A percentile compares a stretch with the other conserved stretches of the same genome.
phyloP scores from a whole-genome alignment of 2,329 filamentous ascomycete genomes.

The Sporothrix variecibatus region DNA sequence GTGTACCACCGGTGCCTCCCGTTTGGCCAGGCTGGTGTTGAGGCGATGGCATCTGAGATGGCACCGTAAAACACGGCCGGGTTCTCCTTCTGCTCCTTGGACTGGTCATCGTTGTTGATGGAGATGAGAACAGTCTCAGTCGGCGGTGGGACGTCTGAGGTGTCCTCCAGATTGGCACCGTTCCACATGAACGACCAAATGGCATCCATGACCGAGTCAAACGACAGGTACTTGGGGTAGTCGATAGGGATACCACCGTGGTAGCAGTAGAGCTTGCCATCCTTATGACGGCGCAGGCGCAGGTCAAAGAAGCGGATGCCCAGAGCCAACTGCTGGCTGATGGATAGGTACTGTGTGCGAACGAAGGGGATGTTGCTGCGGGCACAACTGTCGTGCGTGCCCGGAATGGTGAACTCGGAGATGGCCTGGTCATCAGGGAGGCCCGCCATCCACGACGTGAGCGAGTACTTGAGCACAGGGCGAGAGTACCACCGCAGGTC shows the following conservation, averaged over 20 bases:
- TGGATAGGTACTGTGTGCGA: slow-evolving; percentile 67
- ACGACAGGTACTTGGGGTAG: slow-evolving; percentile 62
- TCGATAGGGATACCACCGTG: slow-evolving; percentile 71
- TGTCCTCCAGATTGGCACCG: slow-evolving; percentile 37
- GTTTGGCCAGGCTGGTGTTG: slow-evolving; percentile 37
- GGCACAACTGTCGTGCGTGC: slow-evolving; percentile 68
- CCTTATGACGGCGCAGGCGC: slow-evolving; percentile 44
- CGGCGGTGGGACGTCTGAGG: slow-evolving; percentile 43
- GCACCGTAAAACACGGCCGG: slow-evolving; percentile 44
- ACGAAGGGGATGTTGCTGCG: slow-evolving; percentile 58
- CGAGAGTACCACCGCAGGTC: slow-evolving; percentile 42
- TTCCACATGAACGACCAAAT: slow-evolving; percentile 61
- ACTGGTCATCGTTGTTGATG: slow-evolving; percentile 67
- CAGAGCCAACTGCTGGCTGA: slow-evolving; percentile 65
- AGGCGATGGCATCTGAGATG: slow-evolving; percentile 57
- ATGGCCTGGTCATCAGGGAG: slow-evolving; percentile 59
- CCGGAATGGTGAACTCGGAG: slow-evolving; percentile 67
- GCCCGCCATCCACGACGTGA: slow-evolving; percentile 64
- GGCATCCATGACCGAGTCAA: slow-evolving; percentile 60
- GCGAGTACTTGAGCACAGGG: slow-evolving; percentile 37
- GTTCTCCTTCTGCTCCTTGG: slow-evolving; percentile 57
- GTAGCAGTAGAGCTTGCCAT: slow-evolving; percentile 62
- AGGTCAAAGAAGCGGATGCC: slow-evolving; percentile 73
- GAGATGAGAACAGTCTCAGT: slow-evolving; percentile 68
- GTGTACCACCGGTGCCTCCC: slow-evolving; percentile 59